A percentile compares a stretch with the other conserved stretches of the same genome.
phyloP scores from a whole-genome alignment of 2,329 filamentous ascomycete species.

The Graphilbum fragrans region DNA sequence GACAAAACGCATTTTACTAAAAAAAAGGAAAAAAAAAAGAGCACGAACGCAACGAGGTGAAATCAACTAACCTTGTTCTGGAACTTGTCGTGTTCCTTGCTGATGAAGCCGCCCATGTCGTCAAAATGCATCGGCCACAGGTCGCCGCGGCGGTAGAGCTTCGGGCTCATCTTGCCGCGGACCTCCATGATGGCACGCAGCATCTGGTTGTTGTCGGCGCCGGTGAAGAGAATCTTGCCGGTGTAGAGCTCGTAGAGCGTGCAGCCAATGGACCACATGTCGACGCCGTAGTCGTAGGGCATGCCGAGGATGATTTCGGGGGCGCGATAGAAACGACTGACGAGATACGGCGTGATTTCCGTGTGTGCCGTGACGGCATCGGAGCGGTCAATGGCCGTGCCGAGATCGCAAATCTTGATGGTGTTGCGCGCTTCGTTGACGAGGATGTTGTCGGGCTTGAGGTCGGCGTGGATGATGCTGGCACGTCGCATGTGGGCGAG shows the following conservation, averaged over 20 bases:
- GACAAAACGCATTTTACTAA: not conserved
- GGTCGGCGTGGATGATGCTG: constrained; percentile 87
- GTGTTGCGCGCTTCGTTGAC: constrained; percentile 74
- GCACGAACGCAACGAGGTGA: not conserved
- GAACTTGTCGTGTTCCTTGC: constrained; percentile 75
- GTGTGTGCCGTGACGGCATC: constrained; percentile 62
- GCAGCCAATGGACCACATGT: constrained; percentile 97
- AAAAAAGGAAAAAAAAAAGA: constrained; percentile 7
- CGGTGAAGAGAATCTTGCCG: constrained; percentile 92
- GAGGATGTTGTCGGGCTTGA: constrained; percentile 96
- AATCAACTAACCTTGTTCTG: constrained; percentile 58
- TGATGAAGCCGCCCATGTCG: constrained; percentile 71
- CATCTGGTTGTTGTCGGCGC: constrained; percentile 97
- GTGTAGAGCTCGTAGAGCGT: constrained; percentile 96
- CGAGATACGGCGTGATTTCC: constrained; percentile 86
- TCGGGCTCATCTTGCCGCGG: constrained; percentile 80
- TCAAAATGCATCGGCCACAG: constrained; percentile 73
- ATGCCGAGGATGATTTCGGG: constrained; percentile 97
- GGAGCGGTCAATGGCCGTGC: constrained; percentile 83
- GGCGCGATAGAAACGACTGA: constrained; percentile 93
- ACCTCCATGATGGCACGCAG: constrained; percentile 92
- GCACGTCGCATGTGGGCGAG: constrained; percentile 80
- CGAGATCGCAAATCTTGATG: constrained; percentile 91
- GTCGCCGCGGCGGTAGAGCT: constrained; percentile 73
- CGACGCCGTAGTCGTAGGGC: constrained; percentile 85